Evolutionary conservation across 169 alveolate genomes (phyloP).

Genomic region (Eimeria praecox): DNA sequence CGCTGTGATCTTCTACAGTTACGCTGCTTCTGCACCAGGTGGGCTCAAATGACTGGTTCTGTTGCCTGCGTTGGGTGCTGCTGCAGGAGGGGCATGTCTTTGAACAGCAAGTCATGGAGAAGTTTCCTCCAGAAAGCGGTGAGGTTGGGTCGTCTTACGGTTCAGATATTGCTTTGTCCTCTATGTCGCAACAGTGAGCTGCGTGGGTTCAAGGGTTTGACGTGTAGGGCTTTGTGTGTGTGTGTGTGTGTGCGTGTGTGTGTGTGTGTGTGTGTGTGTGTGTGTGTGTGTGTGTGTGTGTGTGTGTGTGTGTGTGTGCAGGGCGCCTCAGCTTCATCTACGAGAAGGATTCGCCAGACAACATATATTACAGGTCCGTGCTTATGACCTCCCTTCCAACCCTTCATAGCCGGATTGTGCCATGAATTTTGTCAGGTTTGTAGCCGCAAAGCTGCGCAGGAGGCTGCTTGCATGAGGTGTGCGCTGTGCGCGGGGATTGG

Average conservation of each 20-base stretch:
- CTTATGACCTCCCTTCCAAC: background rate
- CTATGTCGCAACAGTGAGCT: background rate
- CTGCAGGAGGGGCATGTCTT: constrained; percentile 82
- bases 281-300: background rate
- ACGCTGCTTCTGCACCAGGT: background rate
- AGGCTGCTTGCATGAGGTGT: background rate
- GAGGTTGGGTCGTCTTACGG: background rate
- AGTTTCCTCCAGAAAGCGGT: constrained; percentile 78
- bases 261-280: background rate
- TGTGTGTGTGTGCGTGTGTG: background rate
- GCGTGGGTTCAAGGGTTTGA: background rate
- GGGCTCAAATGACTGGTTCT: background rate
- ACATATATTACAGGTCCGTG: constrained; percentile 82
- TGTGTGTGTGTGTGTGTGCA: background rate
- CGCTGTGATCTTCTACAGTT: background rate
- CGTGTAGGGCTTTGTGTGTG: background rate
- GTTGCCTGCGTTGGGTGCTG: background rate
- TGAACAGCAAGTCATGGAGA: constrained; percentile 83
- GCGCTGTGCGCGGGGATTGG: background rate
- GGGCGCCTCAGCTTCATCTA: constrained; percentile 75
- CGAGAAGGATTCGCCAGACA: constrained; percentile 81
- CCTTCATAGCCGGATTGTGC: background rate
- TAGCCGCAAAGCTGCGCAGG: background rate
- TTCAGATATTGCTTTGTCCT: background rate
- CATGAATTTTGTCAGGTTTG: background rate